Conservation (phyloP, 768 basidiomycete genomes). For the Floccularia luteovirens region DNA sequence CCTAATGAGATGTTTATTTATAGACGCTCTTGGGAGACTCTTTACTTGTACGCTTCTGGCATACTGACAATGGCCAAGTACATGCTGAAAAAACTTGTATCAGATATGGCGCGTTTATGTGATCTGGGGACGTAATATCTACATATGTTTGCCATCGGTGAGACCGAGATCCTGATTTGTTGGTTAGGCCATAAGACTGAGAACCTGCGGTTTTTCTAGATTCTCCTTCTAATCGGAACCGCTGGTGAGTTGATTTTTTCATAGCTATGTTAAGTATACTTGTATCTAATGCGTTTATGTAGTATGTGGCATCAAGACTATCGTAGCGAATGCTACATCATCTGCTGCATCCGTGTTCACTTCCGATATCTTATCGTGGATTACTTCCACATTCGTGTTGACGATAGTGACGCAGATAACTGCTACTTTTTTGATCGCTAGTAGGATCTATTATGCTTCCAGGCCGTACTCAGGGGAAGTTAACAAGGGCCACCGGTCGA, state of each 20-base stretch:
- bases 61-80: background rate
- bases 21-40: constrained; percentile 19
- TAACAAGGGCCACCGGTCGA: constrained; percentile 6
- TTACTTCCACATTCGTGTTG: constrained; percentile 17
- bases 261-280: no score
- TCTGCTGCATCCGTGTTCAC: constrained; percentile 17
- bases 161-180: constrained; percentile 1
- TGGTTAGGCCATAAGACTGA: background rate
- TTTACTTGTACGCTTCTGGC: constrained; percentile 10
- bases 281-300: no score
- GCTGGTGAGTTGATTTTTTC: constrained; percentile 11
- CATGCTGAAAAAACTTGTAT: background rate
- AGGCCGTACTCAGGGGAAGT: constrained; percentile 6
- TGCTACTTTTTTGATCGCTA: constrained; percentile 15
- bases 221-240: constrained; percentile 14
- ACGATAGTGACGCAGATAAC: constrained; percentile 19
- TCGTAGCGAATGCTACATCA: constrained; percentile 13
- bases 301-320: constrained; percentile 18
- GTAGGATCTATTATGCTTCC: constrained; percentile 14
- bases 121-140: constrained; percentile 17
- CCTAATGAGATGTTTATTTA: background rate
- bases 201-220: constrained; percentile 5
- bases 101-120: constrained; percentile 20
- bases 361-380: constrained; percentile 16
- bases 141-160: constrained; percentile 13